Base-by-base conservation (phyloP, 306 rosid genomes). In the Cicer cuneatum region DNA sequence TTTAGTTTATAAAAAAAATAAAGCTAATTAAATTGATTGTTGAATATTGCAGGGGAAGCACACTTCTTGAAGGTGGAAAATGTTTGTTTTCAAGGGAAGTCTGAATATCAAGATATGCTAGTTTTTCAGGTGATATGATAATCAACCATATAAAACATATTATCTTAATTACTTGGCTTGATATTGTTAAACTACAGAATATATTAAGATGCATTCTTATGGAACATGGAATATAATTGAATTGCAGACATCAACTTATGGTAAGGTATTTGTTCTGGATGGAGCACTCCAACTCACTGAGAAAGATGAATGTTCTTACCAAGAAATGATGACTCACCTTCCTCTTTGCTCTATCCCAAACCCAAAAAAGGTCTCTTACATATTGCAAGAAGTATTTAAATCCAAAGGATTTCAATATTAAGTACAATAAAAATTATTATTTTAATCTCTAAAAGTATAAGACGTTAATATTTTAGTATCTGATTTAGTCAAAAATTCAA, bases 261-360 rank as follows among this genome's bases (percentile, higher is more conserved):
- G 90, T 3, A 89, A 86, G 61, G 89, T 89, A 8, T 81, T 86
- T 66, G 82, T 89, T 48, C 68, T 89, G 64, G 90, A 89, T 79
- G 90, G 87, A 77, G 86, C 83, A 24, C 82, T 89, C 47, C 93
- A 89, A 74, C 88, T 89, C 6, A 86, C 93, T 0, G 87, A 86
- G 82, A 89, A 83, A 37, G 93, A 89, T 66, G 93, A 89, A 74
- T 89, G 85, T 83, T 80, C 93, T 66, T 89, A 89, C 84, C 93
- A 89, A 85, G 90, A 89, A 82, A 89, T 89, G 93, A 83, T 89
- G 53, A 89, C 89, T 49, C 93, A 86, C 58, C 90, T 89, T 69
- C 93, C 90, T 57, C 93, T 89, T 78, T 86, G 93, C 70, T 89
- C 93, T 29, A 89, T 84, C 52, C 87, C 90, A n/a, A 83, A 81